Conservation (phyloP, 2,329 filamentous ascomycete genomes). For the Trichoderma citrinoviride region DNA sequence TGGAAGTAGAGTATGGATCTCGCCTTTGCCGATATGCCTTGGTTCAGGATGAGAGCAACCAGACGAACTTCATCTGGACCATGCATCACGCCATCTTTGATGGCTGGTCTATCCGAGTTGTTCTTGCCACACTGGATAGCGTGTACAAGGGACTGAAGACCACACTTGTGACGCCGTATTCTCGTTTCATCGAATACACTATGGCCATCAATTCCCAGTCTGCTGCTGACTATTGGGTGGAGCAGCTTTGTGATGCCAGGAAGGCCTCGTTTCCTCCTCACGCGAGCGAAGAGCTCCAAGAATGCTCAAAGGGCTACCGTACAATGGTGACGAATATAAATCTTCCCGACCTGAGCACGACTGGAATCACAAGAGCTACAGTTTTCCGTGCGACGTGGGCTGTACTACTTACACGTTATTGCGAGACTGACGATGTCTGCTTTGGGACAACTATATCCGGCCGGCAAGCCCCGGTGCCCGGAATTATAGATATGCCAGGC, state of each 20-base stretch:
- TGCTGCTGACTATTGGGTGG: slow-evolving; percentile 1
- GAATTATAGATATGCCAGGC: slow-evolving; percentile 23
- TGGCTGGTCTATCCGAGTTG: slow-evolving; percentile 23
- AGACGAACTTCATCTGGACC: neutral
- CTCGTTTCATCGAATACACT: slow-evolving; percentile 13
- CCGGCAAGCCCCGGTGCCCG: slow-evolving; percentile 23
- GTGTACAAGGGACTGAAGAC: neutral
- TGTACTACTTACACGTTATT: slow-evolving; percentile 39
- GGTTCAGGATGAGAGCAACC: neutral
- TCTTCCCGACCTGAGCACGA: neutral
- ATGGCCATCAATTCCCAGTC: neutral
- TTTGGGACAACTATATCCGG: slow-evolving; percentile 26
- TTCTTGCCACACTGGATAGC: neutral
- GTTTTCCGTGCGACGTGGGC: slow-evolving; percentile 31
- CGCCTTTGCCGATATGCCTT: slow-evolving; percentile 18
- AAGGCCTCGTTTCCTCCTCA: slow-evolving; percentile 8
- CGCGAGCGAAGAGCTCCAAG: neutral
- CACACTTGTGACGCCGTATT: neutral
- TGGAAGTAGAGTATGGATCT: neutral
- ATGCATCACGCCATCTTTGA: slow-evolving; percentile 27
- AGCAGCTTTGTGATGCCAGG: neutral
- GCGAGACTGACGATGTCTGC: slow-evolving; percentile 28
- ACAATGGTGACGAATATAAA: neutral
- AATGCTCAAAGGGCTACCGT: neutral
- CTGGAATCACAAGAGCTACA: slow-evolving; percentile 25